phyloP scores from a whole-genome alignment of 306 rosid genomes.

The Leucaena leucocephala region DNA sequence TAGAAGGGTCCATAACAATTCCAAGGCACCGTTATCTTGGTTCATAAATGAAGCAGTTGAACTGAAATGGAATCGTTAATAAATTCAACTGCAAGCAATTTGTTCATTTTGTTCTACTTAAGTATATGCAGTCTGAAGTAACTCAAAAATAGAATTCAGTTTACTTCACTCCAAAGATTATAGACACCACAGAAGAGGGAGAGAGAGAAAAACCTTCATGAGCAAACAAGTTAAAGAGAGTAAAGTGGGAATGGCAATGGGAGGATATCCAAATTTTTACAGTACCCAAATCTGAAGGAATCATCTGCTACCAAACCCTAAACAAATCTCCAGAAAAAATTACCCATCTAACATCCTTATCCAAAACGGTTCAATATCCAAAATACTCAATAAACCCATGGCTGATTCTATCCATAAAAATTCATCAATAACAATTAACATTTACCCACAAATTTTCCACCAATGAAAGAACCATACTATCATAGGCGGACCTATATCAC shows the following conservation, averaged over 20 bases:
- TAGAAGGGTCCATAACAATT: slow-evolving; percentile 74
- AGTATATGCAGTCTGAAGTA: background rate
- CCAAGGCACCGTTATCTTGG: slow-evolving; percentile 12
- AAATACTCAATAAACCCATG: background rate
- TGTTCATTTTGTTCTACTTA: background rate
- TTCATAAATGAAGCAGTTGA: slow-evolving; percentile 19
- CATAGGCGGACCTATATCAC: background rate
- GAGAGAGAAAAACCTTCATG: background rate
- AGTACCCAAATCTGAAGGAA: background rate
- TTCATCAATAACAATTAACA: background rate
- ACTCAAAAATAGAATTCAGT: background rate
- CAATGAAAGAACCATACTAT: background rate
- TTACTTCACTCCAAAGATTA: background rate
- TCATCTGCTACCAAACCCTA: background rate
- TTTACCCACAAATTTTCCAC: background rate
- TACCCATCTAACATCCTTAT: background rate
- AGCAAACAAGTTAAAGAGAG: background rate
- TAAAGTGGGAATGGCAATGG: background rate
- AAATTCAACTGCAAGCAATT: slow-evolving; percentile 3
- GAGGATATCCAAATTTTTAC: background rate
- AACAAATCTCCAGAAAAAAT: background rate
- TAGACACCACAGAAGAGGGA: slow-evolving; percentile 4
- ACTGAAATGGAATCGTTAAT: slow-evolving; percentile 9
- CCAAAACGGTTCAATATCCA: background rate
- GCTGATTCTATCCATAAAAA: background rate